A percentile compares a stretch with the other conserved stretches of the same genome.
Evolutionary conservation across 1,139 yeast species (phyloP).

Genomic region (Pichia sp.): DNA sequence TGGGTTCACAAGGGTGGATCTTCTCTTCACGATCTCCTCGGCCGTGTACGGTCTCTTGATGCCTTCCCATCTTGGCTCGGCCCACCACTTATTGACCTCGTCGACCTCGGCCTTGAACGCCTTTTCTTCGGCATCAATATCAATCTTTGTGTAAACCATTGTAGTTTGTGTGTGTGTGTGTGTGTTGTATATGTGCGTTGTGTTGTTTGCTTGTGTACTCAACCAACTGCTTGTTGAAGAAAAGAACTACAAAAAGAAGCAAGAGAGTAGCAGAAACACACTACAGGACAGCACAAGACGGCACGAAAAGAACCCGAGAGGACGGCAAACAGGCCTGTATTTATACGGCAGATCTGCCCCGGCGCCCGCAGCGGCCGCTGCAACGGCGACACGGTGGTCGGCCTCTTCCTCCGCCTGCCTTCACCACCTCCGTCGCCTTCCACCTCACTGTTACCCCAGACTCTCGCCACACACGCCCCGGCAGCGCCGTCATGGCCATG

Average conservation of each 20-base stretch:
- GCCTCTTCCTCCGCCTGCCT: background rate
- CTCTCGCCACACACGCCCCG: background rate
- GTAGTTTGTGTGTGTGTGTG: background rate
- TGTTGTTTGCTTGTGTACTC: too few relatives aligned
- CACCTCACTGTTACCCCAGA: background rate
- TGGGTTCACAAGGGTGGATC: conserved; percentile 61
- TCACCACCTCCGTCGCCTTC: background rate
- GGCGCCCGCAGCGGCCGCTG: background rate
- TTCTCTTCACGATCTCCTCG: conserved; percentile 83
- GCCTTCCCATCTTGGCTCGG: conserved; percentile 82
- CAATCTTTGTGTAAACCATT: conserved; percentile 42
- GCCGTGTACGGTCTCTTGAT: conserved; percentile 88
- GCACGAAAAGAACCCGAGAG: background rate
- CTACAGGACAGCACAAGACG: too few relatives aligned
- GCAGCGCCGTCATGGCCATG: background rate
- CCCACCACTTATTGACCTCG: conserved; percentile 85
- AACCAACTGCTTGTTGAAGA: background rate
- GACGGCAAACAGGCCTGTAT: background rate
- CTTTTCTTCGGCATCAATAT: conserved; percentile 57
- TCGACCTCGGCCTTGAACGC: conserved; percentile 65
- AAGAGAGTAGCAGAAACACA: too few relatives aligned
- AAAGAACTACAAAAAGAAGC: too few relatives aligned
- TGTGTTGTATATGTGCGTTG: background rate
- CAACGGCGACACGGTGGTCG: background rate
- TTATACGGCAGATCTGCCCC: background rate